These are phyloP conservation scores for Claviceps sp. DNA, from an alignment of 2,329 filamentous ascomycete species.

Conservation along the genomic window DNA sequence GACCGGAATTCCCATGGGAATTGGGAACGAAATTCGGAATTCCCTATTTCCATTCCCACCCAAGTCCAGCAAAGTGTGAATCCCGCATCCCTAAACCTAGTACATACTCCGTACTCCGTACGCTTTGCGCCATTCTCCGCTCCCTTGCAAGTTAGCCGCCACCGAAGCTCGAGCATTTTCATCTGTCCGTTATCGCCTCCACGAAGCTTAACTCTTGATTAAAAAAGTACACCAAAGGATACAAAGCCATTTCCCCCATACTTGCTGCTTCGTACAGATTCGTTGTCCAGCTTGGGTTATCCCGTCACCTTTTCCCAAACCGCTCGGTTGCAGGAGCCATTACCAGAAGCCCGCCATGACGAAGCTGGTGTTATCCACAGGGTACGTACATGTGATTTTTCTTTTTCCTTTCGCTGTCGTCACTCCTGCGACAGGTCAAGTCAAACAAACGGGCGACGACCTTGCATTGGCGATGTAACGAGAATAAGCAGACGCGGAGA, in stretches of 20 bases:
- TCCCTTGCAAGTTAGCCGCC: neutral
- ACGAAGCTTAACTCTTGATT: neutral
- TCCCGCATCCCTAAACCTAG: too few relatives aligned
- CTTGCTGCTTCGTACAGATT: neutral
- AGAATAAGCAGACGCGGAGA: too few relatives aligned
- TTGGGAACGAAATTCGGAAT: too few relatives aligned
- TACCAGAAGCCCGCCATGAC: slow-evolving; percentile 36
- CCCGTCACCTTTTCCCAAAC: neutral
- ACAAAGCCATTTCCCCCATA: neutral
- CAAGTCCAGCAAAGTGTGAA: too few relatives aligned
- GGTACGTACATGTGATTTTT: slow-evolving; percentile 40
- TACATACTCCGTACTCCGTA: neutral
- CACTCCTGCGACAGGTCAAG: neutral
- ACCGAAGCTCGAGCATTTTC: neutral
- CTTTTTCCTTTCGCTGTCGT: neutral
- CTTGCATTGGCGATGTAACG: neutral
- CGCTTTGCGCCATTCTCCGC: neutral
- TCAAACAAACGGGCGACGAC: neutral
- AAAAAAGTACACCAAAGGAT: neutral
- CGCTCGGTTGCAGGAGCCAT: neutral
- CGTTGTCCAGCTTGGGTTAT: neutral
- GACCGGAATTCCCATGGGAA: too few relatives aligned
- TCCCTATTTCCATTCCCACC: too few relatives aligned
- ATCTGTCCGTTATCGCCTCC: neutral
- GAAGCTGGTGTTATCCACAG: slow-evolving; percentile 75